Evolutionary conservation across 768 basidiomycete species (phyloP).

Genomic region (Lactarius hatsudake): DNA sequence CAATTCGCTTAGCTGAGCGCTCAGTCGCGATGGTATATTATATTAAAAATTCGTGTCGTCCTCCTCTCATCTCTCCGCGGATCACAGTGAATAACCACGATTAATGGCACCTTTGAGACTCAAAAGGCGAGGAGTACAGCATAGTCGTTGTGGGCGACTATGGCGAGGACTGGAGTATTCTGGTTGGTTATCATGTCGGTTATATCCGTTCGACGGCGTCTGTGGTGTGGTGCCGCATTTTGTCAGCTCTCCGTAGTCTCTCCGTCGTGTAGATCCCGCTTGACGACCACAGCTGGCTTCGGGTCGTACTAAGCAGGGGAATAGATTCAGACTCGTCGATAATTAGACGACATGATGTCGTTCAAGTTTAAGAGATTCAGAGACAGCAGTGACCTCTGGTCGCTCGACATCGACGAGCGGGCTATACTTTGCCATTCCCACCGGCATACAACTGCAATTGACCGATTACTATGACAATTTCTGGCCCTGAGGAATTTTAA

Average conservation of each 20-base stretch:
- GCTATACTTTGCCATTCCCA: too few species aligned
- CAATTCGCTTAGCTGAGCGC: conserved; percentile 5
- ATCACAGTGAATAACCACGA: not conserved
- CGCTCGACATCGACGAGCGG: too few species aligned
- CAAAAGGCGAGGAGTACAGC: not conserved
- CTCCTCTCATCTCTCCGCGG: not conserved
- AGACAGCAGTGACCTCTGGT: not conserved
- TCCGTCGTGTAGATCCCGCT: not conserved
- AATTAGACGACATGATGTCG: not conserved
- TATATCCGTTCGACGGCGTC: not conserved
- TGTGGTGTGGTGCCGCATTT: not conserved
- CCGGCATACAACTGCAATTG: too few species aligned
- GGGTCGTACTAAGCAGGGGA: not conserved
- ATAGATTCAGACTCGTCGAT: not conserved
- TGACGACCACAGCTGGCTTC: not conserved
- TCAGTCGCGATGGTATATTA: not conserved
- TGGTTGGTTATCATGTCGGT: not conserved
- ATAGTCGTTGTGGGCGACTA: not conserved
- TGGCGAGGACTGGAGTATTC: not conserved
- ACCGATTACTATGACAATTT: too few species aligned
- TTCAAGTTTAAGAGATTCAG: not conserved
- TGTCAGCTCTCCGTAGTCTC: not conserved
- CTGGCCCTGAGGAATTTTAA: too few species aligned
- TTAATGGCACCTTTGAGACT: not conserved
- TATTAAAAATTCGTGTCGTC: not conserved